Evolutionary conservation across 345 rosid genomes (phyloP).

Genomic region (Aurinia saxatilis): DNA sequence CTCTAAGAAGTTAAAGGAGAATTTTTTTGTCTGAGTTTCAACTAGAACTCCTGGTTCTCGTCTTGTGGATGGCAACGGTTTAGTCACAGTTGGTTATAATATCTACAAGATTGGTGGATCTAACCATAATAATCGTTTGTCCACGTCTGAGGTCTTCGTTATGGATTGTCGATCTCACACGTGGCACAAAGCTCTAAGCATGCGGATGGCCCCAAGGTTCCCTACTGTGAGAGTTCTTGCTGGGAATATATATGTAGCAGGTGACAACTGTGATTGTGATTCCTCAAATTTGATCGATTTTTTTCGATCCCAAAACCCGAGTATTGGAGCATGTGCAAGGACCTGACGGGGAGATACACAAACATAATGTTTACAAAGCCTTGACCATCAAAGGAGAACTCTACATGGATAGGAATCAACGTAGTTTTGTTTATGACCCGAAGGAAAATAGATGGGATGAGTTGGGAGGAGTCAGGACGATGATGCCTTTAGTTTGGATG

Average conservation of each 20-base stretch:
- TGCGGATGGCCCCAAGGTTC: neutral
- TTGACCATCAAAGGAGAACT: neutral
- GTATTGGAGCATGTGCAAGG: neutral
- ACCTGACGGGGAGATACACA: neutral
- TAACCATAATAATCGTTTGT: too few relatives aligned
- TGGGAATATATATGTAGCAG: neutral
- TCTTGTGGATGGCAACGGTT: conserved; percentile 12
- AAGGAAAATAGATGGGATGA: neutral
- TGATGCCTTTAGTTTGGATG: too few relatives aligned
- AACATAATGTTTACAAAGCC: too few relatives aligned
- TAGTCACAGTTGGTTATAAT: conserved; percentile 15
- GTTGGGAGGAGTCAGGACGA: too few relatives aligned
- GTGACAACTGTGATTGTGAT: too few relatives aligned
- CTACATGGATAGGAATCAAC: neutral
- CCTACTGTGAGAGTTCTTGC: neutral
- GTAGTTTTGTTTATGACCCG: neutral
- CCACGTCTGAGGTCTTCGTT: too few relatives aligned
- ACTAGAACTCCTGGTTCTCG: neutral
- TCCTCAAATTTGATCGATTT: neutral
- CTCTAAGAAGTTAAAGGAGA: too few relatives aligned
- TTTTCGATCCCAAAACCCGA: neutral
- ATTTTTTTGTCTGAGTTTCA: conserved; percentile 10
- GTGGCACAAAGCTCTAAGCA: neutral
- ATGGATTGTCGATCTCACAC: neutral
- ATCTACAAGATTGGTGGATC: too few relatives aligned